Conservation (phyloP, 2,329 filamentous ascomycete species). For the Coleophoma cylindrospora region DNA sequence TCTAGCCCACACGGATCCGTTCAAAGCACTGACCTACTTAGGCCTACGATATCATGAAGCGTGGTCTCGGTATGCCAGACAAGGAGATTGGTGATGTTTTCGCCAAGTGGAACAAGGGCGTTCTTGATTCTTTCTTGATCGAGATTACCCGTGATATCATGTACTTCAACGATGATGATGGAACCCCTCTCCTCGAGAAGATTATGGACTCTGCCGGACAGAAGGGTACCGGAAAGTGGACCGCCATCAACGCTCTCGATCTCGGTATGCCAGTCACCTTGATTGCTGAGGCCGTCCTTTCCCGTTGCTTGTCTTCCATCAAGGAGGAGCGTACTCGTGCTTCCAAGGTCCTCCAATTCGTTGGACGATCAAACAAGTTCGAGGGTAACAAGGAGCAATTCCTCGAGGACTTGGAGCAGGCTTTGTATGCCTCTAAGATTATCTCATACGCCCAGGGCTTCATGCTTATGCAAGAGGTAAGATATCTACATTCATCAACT, state of each 20-base stretch:
- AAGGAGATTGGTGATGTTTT: constrained; percentile 97
- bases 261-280: constrained; percentile 97
- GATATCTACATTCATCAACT: constrained; percentile 20
- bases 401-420: constrained; percentile 96
- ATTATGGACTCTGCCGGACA: constrained; percentile 97
- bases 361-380: constrained; percentile 74
- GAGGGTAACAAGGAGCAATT: constrained; percentile 88
- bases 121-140: constrained; percentile 97
- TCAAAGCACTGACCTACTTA: constrained; percentile 32
- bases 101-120: constrained; percentile 96
- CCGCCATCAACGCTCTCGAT: constrained; percentile 96
- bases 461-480: constrained; percentile 98
- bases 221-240: constrained; percentile 99
- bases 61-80: constrained; percentile 79
- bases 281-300: constrained; percentile 94
- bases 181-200: constrained; percentile 90
- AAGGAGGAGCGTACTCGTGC: constrained; percentile 90
- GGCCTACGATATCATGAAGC: constrained; percentile 99
- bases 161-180: constrained; percentile 96
- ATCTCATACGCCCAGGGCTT: constrained; percentile 99
- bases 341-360: constrained; percentile 67
- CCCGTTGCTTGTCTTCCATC: constrained; percentile 88
- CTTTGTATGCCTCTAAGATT: constrained; percentile 98
- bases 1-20: neutral
- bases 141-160: constrained; percentile 99